Base-by-base conservation (phyloP, 352 stramenopile species). In the Phytophthora lateralis region DNA sequence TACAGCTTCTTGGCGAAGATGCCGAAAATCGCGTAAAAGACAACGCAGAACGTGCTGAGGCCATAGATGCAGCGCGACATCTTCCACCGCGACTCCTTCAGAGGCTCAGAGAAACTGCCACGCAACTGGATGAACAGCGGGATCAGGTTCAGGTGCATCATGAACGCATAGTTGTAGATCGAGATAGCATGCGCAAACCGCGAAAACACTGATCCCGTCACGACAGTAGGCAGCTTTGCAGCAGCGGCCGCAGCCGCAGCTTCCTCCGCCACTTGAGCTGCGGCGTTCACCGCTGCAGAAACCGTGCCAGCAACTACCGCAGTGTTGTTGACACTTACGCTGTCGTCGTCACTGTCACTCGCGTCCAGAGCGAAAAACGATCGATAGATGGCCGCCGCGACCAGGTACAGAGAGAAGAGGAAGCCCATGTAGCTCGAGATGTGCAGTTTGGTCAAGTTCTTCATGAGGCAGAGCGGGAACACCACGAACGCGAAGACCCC, bases 121-220 rank as follows among this genome's bases (percentile, higher is more conserved):
- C 82, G 82, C 17, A 90, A 57, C 47, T 89, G 76, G 43, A 88
- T 80, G 56, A 90, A 92, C 12, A 92, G 67, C 64, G 85, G 82
- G 18, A 92, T 58, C 14, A 94, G 61, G 59, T 94, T 94, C 55
- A 94, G 54, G 21, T 94, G 85, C 77, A 90, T 88, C 81, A 92
- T 90, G 65, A 92, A 94, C n/a, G 81, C 81, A 56, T 89, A 92
- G 56, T 85, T 92, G 74, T 85, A 92, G 66, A 94, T 88, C 18
- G 80, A 90, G 38, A 90, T 63, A 3, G 76, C 63, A 54, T 89
- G 78, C 12, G 78, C 55, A 42, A 81, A 73, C 7, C 79, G 80
- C 10, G 70, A 78, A 24, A 88, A 71, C 0, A 45, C 15, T 2
- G 68, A 66, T 11, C 73, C 78, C 3, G 51, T 37, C 9, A 83